A percentile compares a stretch with the other conserved stretches of the same genome.
Conservation (phyloP, 2,329 filamentous ascomycete genomes). For the Claviceps citrina region DNA sequence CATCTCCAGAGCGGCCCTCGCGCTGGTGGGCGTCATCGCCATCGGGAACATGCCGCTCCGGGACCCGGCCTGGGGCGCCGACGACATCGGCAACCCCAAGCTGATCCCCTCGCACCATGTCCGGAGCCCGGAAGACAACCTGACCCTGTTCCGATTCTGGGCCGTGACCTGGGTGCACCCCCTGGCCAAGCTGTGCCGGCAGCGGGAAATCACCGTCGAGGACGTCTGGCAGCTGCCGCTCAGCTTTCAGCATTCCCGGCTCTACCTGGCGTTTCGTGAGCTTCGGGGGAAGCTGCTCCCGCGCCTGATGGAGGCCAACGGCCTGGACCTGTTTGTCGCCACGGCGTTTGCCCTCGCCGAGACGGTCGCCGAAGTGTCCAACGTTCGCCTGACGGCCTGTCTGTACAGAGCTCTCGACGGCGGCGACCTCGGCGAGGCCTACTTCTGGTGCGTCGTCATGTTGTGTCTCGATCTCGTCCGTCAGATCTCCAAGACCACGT, state of each 20-base stretch:
- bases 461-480: conserved; percentile 18
- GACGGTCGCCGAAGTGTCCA: conserved; percentile 22
- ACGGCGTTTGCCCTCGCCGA: conserved; percentile 45
- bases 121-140: conserved; percentile 63
- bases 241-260: conserved; percentile 64
- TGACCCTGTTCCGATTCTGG: conserved; percentile 73
- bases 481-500: conserved; percentile 21
- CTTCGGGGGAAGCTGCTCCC: conserved; percentile 57
- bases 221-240: conserved; percentile 71
- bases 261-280: conserved; percentile 61
- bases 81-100: conserved; percentile 17
- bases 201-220: conserved; percentile 53
- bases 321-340: conserved; percentile 59
- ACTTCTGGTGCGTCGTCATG: conserved; percentile 24
- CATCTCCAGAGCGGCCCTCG: conserved; percentile 11
- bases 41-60: conserved; percentile 24
- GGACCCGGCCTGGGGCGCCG: conserved; percentile 18
- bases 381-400: conserved; percentile 22
- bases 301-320: conserved; percentile 60
- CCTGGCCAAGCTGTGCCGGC: conserved; percentile 49
- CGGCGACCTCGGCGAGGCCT: conserved; percentile 15
- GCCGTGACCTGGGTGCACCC: conserved; percentile 70
- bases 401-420: conserved; percentile 21
- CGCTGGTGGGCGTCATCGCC: conserved; percentile 13
- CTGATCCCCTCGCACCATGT: conserved; percentile 22